Evolutionary conservation across 2,329 filamentous ascomycete species (phyloP), one percentile per base, ranked within the genome.

Genomic region (Neofusicoccum cordaticola): DNA sequence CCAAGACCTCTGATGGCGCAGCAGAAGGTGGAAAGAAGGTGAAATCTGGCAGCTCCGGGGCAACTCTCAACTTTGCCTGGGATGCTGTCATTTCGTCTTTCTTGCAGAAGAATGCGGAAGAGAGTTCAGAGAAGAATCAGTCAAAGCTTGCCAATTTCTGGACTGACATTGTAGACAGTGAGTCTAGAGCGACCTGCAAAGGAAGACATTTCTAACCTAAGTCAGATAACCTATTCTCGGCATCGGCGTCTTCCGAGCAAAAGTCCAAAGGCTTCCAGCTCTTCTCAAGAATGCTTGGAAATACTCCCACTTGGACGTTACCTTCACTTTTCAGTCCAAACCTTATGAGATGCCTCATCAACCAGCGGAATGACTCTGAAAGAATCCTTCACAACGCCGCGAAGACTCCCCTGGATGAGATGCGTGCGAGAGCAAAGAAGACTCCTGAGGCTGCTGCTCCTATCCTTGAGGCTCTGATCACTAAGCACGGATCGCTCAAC

Each of bases 211-310:
- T 41, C 70, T 73, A 53, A 74, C 47, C 44, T 44, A 37, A 63
- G 2, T 0, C 67, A 94, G 91, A 94, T 73, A 90, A 90, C 8
- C 83, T 97, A 3, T 97, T 98, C 74, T 89, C 91, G 5, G 86
- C 89, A 64, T 87, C 85, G 11, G 90, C 93, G 7, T 96, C 93
- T 1, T 88, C 93, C 48, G 92, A 93, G 70, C 90, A 96, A 64
- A 98, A 97, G 77, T 92, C 92, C 72, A 93, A 92, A 77, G 95
- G 95, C 0, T 94, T 98, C 78, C 87, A 93, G 71, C 85, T 98
- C 2, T 92, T 97, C 71, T 88, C 90, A 70, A 91, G 90, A 72
- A 86, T 93, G 70, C 79, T 97, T 3, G 80, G 82, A 37, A 81
- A 79, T 42, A 79, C 80, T 71, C 73, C 85, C 75, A 68, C 75